Evolutionary conservation across 108 stramenopile species (phyloP).

Genomic region (Cyclotella distinguenda): DNA sequence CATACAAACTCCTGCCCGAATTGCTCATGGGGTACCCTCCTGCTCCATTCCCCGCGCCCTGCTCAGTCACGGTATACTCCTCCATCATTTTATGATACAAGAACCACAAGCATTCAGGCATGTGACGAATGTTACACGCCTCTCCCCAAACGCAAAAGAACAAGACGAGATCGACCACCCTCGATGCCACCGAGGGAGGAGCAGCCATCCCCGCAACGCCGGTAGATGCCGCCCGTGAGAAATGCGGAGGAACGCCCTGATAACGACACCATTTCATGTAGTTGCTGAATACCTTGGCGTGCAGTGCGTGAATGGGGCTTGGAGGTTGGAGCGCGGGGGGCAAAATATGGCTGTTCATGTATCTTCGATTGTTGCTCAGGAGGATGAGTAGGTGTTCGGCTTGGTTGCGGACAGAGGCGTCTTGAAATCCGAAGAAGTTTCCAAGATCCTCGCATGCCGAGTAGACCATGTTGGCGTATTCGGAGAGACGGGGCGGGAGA

Average conservation of each 20-base stretch:
- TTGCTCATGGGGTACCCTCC: slow-evolving; percentile 11
- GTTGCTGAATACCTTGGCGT: slow-evolving; percentile 95
- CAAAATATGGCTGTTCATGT: slow-evolving; percentile 87
- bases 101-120: slow-evolving; percentile 98
- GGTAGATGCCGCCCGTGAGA: slow-evolving; percentile 77
- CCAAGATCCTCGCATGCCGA: slow-evolving; percentile 91
- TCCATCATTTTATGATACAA: slow-evolving; percentile 98
- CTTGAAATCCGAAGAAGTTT: slow-evolving; percentile 92
- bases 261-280: slow-evolving; percentile 96
- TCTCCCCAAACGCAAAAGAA: slow-evolving; percentile 99
- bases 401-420: slow-evolving; percentile 92
- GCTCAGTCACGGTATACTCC: slow-evolving; percentile 70
- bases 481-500: slow-evolving; percentile 85
- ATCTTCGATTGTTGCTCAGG: slow-evolving; percentile 93
- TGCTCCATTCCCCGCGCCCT: slow-evolving; percentile 14
- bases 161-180: slow-evolving; percentile 90
- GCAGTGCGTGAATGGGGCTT: slow-evolving; percentile 90
- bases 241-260: slow-evolving; percentile 87
- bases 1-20: slow-evolving; percentile 78
- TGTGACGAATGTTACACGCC: slow-evolving; percentile 94
- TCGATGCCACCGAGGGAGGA: slow-evolving; percentile 80
- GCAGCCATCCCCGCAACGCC: slow-evolving; percentile 63
- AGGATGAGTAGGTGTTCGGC: slow-evolving; percentile 95
- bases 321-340: slow-evolving; percentile 79
- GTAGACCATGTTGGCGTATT: slow-evolving; percentile 93